Evolutionary conservation across 495 filamentous ascomycete species (phyloP).

Genomic region (Barbatosphaeria neglecta): DNA sequence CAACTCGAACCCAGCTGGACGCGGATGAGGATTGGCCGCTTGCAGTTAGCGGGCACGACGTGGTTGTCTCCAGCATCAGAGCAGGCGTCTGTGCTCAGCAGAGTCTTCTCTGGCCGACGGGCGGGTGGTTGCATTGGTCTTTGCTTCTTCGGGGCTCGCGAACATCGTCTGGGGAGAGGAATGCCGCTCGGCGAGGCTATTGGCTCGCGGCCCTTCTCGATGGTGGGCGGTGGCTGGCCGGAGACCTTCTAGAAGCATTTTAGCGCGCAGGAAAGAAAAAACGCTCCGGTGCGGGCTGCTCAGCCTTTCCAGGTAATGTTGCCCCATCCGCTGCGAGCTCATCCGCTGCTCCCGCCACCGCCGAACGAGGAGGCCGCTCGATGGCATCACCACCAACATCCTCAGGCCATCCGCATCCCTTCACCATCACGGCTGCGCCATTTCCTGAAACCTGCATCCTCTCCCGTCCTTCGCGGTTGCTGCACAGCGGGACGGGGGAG

Average conservation of each 20-base stretch:
- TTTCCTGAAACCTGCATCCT: background rate
- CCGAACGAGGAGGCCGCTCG: background rate
- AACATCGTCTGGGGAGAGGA: too few relatives aligned
- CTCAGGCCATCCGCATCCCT: background rate
- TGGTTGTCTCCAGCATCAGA: too few relatives aligned
- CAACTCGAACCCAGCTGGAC: too few relatives aligned
- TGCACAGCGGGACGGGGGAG: background rate
- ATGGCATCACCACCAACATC: background rate
- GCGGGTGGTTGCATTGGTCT: background rate
- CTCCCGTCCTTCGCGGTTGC: background rate
- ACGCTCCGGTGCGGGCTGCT: background rate
- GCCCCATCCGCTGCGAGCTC: too few relatives aligned
- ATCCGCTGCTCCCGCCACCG: background rate
- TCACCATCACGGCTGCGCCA: background rate
- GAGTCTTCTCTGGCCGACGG: background rate
- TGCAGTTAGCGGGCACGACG: too few relatives aligned
- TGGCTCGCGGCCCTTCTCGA: constrained; percentile 11
- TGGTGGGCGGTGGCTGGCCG: constrained; percentile 9
- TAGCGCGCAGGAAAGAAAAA: constrained; percentile 11
- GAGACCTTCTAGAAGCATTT: constrained; percentile 31
- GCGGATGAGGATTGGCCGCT: too few relatives aligned
- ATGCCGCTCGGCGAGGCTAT: constrained; percentile 10
- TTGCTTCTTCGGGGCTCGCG: too few relatives aligned
- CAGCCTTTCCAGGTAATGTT: too few relatives aligned
- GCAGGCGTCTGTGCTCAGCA: too few relatives aligned